Conservation (phyloP, 2,329 filamentous ascomycete genomes). For the Neurospora sp. region DNA sequence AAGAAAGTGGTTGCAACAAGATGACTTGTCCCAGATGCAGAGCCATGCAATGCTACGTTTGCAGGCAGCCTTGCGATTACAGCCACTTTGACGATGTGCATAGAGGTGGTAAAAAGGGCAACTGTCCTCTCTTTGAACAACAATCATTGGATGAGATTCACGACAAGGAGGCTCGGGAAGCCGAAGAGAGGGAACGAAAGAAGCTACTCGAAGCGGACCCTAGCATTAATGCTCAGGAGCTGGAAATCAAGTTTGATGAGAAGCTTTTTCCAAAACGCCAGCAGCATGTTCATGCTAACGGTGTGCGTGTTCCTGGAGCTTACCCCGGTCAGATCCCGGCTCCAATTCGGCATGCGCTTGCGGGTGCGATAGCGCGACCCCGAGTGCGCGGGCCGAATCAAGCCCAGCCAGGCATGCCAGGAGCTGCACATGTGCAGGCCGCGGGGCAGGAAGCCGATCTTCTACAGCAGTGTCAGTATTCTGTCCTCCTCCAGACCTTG, state of each 20-base stretch:
- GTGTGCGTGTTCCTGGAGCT: neutral
- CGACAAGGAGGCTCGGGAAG: conserved; percentile 49
- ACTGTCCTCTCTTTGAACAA: conserved; percentile 61
- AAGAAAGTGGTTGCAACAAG: conserved; percentile 73
- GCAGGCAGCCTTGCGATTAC: conserved; percentile 57
- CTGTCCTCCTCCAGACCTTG: neutral
- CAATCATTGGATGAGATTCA: conserved; percentile 44
- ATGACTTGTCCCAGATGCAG: conserved; percentile 56
- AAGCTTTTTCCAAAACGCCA: conserved; percentile 35
- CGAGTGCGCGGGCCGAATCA: neutral
- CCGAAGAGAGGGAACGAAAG: conserved; percentile 47
- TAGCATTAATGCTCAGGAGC: conserved; percentile 42
- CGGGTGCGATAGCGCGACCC: neutral
- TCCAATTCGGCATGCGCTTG: neutral
- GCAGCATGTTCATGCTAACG: conserved; percentile 9
- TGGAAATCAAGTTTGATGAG: conserved; percentile 51
- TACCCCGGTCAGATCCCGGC: neutral
- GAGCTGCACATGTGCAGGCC: neutral
- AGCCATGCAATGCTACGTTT: conserved; percentile 59
- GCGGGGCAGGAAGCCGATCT: neutral
- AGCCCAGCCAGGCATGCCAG: neutral
- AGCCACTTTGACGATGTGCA: conserved; percentile 54
- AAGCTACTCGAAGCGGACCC: conserved; percentile 50
- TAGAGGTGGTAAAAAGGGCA: conserved; percentile 37
- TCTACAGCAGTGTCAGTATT: neutral